Evolutionary conservation across 805 yeast species (phyloP), one percentile per base, ranked within the genome.

Genomic region (Starmerella roubikii): DNA sequence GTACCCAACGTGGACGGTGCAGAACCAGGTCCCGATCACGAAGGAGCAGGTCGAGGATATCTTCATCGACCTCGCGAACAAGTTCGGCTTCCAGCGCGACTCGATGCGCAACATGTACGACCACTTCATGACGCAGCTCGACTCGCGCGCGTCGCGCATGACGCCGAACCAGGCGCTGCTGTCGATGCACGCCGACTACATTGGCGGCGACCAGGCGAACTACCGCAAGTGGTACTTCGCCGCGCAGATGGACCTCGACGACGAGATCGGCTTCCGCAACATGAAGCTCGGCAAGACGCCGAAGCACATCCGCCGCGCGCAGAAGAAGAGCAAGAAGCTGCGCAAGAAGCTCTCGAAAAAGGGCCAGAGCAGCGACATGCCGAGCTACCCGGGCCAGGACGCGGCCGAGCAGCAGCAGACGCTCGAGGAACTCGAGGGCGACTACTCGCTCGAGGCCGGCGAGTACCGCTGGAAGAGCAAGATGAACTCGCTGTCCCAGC

Each of bases 1-100:
- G 25, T 91, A 88, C 60, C 98, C 99, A 32, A 97, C 98, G 37
- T 91, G 98, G 98, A 82, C 95, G 20, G 93, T 93, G 34, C 97
- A 91, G 61, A 86, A 66, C 41, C 69, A 76, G 56, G 81, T 78
- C 18, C 94, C 95, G 8, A 69, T 91, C 33, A 68, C 80, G 35
- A 69, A 72, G 47, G 69, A 64, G 28, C 78, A 74, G 47, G 78
- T 86, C n/a, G 60, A 61, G 41, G 64, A 57, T 4, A 71, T 81
- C 8, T 80, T 86, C 53, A 57, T 60, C 19, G 70, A 70, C 21
- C 55, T 86, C 34, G 65, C 72, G n/a, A 52, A 55, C 32, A 65
- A 70, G 40, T 83, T 86, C 62, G 95, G 95, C 0, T 86, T 86
- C 61, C 97, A 86, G 61, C 61, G 67, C 22, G 85, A 80, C 48